These are phyloP conservation scores for Beauveria sp. DNA, from an alignment of 2,329 filamentous ascomycete genomes.

Conservation along the genomic window DNA sequence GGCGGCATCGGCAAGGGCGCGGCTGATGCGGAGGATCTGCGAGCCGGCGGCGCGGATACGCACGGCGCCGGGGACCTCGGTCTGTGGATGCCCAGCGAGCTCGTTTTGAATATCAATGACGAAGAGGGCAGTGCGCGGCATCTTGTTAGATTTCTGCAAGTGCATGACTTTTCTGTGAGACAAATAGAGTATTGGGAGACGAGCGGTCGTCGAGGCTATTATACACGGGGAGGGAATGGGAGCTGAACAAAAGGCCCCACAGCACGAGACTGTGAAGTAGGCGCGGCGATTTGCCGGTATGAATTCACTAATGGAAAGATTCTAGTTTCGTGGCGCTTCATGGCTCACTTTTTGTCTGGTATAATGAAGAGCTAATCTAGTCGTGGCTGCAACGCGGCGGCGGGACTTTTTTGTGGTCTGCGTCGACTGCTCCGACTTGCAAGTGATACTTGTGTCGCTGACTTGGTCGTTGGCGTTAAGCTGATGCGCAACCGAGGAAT, in stretches of 20 bases:
- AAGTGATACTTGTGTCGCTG: not conserved
- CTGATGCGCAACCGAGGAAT: no score
- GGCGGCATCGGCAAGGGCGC: constrained; percentile 12
- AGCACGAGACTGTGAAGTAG: not conserved
- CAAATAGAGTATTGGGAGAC: not conserved
- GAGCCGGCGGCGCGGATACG: constrained; percentile 17
- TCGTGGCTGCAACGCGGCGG: not conserved
- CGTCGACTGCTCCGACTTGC: not conserved
- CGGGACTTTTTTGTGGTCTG: not conserved
- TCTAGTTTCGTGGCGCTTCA: not conserved
- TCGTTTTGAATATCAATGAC: constrained; percentile 28
- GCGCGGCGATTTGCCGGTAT: not conserved
- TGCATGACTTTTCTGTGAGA: no score
- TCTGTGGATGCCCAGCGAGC: constrained; percentile 19
- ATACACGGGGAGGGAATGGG: not conserved
- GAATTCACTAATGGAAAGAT: not conserved
- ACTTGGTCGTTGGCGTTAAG: no score
- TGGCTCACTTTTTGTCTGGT: not conserved
- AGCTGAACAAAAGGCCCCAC: constrained; percentile 1
- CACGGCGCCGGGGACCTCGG: constrained; percentile 20
- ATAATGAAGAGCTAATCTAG: not conserved
- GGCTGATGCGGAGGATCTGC: constrained; percentile 18
- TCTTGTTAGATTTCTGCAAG: not conserved
- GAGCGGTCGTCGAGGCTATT: not conserved
- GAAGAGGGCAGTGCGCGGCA: constrained; percentile 20